Conservation (phyloP, 2,329 filamentous ascomycete species). For the Aspergillus pseudotamarii region DNA sequence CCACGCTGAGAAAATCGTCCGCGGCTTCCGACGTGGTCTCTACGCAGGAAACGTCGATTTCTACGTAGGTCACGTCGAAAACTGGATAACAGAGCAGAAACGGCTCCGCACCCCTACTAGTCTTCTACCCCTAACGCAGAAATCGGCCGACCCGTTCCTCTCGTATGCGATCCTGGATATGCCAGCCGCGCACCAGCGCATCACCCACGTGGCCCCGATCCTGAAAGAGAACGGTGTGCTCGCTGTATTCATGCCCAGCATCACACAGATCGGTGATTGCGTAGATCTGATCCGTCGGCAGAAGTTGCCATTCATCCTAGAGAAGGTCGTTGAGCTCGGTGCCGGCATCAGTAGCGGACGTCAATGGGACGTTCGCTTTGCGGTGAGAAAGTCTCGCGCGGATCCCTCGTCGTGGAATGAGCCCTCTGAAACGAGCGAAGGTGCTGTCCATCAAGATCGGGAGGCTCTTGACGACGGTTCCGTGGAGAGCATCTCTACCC, state of each 20-base stretch:
- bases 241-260: slow-evolving; percentile 73
- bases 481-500: slow-evolving; percentile 11
- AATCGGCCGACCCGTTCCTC: slow-evolving; percentile 61
- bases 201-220: slow-evolving; percentile 51
- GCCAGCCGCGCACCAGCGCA: slow-evolving; percentile 60
- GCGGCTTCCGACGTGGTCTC: slow-evolving; percentile 68
- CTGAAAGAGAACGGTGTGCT: slow-evolving; percentile 67
- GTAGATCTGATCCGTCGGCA: slow-evolving; percentile 57
- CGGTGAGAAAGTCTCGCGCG: slow-evolving; percentile 39
- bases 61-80: slow-evolving; percentile 66
- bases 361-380: slow-evolving; percentile 50
- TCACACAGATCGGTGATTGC: slow-evolving; percentile 75
- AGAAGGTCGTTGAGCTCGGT: slow-evolving; percentile 50
- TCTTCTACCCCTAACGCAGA: slow-evolving; percentile 20
- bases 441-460: slow-evolving; percentile 5
- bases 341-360: slow-evolving; percentile 50
- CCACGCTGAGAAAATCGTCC: slow-evolving; percentile 66
- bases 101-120: slow-evolving; percentile 34
- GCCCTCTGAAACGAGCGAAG: slow-evolving; percentile 20
- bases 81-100: slow-evolving; percentile 62
- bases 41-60: slow-evolving; percentile 75
- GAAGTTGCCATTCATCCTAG: slow-evolving; percentile 55
- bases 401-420: slow-evolving; percentile 37
- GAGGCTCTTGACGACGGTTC: slow-evolving; percentile 18
- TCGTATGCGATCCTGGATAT: slow-evolving; percentile 74